phyloP scores from a whole-genome alignment of 441 rosid species.

The Adansonia grandidieri region DNA sequence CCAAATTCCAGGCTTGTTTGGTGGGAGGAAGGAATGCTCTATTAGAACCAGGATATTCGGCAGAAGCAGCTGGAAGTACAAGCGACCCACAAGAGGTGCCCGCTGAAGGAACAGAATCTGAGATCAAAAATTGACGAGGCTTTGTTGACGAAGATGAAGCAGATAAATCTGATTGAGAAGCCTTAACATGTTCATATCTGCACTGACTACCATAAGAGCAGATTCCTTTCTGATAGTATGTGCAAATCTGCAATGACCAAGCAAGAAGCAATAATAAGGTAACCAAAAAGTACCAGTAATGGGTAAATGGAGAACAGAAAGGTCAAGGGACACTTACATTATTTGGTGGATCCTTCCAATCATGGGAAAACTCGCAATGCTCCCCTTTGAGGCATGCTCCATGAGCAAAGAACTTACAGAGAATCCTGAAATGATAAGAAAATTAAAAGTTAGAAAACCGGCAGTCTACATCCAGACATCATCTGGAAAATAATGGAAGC shows the following conservation, averaged over 20 bases:
- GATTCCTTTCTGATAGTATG: slow-evolving; percentile 83
- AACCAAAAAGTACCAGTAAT: background rate
- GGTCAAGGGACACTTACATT: slow-evolving; percentile 48
- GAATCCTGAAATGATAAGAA: slow-evolving; percentile 50
- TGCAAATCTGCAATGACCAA: slow-evolving; percentile 64
- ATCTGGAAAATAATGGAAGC: background rate
- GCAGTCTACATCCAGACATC: background rate
- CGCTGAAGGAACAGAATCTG: slow-evolving; percentile 39
- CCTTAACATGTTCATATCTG: slow-evolving; percentile 81
- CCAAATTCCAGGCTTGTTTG: slow-evolving; percentile 48
- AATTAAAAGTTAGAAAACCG: background rate
- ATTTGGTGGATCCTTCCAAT: slow-evolving; percentile 82
- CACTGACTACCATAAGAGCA: slow-evolving; percentile 88
- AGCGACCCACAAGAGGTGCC: slow-evolving; percentile 30
- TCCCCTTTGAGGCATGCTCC: slow-evolving; percentile 98
- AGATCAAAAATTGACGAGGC: slow-evolving; percentile 37
- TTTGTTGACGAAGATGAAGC: slow-evolving; percentile 57
- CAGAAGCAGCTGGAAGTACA: slow-evolving; percentile 34
- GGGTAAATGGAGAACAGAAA: slow-evolving; percentile 2
- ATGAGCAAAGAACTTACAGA: slow-evolving; percentile 91
- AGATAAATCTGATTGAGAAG: slow-evolving; percentile 50
- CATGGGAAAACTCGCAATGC: slow-evolving; percentile 90
- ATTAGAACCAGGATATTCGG: slow-evolving; percentile 48
- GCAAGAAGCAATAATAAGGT: slow-evolving; percentile 21
- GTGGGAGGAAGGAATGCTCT: slow-evolving; percentile 41